Base-by-base conservation (phyloP, 2,329 filamentous ascomycete genomes). In the Epichloe elymi region DNA sequence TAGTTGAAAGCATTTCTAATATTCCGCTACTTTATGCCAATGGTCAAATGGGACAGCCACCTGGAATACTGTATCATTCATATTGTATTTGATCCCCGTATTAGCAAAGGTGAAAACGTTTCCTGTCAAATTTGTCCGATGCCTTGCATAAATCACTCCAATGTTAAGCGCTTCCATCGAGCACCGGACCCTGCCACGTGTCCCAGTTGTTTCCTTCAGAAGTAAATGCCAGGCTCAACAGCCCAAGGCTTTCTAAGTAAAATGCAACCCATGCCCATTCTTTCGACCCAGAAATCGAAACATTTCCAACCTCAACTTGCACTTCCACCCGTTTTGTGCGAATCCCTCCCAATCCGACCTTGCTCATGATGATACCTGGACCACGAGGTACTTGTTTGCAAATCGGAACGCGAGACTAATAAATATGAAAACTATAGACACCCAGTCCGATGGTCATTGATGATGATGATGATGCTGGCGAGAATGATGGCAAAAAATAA, bases 1-100 rank as follows among this genome's bases (percentile, higher is more conserved):
- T 48, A 51, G 33, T 37, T 70, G 55, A 61, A 15, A 11, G 30
- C 8, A 7, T 44, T 41, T 14, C n/a, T 7, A 26, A 26, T 5
- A 15, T 17, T n/a, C 30, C 26, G 33, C 30, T 17, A 35, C 0
- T 41, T n/a, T 11, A 42, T 43, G 46, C 35, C 14, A 49, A 19
- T 19, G 11, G 40, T 40, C 41, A 20, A 48, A 36, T 30, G 8
- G 19, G 41, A 14, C 46, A 45, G 26, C n/a, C 20, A 26, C 41
- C 20, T 43, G 30, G 30, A 30, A 10, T 30, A 4, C 10, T 11
- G 30, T 11, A 30, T 30, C 30, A 30, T 30, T 11, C 30, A 30
- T 30, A 11, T 30, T 30, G 10, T 30, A 11, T 30, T 30, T 4
- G 8, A 11, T 10, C 3, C 30, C 30, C 30, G 30, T 30, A 11